Base-by-base conservation (phyloP, 768 basidiomycete genomes). In the Mycena venus region DNA sequence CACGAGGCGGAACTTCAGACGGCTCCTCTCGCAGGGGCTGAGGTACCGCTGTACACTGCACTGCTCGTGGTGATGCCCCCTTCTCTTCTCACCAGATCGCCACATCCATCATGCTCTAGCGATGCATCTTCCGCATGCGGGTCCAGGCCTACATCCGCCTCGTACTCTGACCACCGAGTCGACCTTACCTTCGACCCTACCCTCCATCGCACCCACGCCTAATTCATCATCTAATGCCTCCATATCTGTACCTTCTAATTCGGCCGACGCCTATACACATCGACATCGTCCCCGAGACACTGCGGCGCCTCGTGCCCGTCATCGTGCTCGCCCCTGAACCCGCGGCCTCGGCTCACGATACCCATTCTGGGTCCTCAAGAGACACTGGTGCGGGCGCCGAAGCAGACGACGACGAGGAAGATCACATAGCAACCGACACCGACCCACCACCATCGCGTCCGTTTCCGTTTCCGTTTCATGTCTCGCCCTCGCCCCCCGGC, bases 11-110 rank as follows among this genome's bases (percentile, higher is more conserved):
- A 63, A 3, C 73, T 75, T 9, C 32, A 70, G 1, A 31, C 29
- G 4, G 53, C 68, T 0, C 63, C 70, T 0, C 56, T 75, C 4
- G 44, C 47, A 17, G 51, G 61, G 25, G 27, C 44, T 21, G 64
- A 32, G 29, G 53, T 63, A 2, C 73, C 73, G 34, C 56, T 70
- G 8, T 75, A 75, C 47, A 62, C 68, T 36, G 73, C 68, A 1
- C 58, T 75, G 21, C 27, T 74, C 36, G 67, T 74, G 27, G 49
- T 74, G 44, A 36, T n/a, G n/a, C n/a, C 29, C 23, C 36, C 8
- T 25, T 3, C 25, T 11, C 9, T n/a, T 10, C 29, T 9, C 32
- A 31, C 31, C 9, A 53, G n/a, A 21, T 7, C 25, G 1, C 4
- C 36, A 14, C 15, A 15, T 42, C 38, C 23, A 19, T 29, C 66